Evolutionary conservation across 1,284 basidiomycete genomes (phyloP).

Genomic region (Cutaneotrichosporon arboriforme): DNA sequence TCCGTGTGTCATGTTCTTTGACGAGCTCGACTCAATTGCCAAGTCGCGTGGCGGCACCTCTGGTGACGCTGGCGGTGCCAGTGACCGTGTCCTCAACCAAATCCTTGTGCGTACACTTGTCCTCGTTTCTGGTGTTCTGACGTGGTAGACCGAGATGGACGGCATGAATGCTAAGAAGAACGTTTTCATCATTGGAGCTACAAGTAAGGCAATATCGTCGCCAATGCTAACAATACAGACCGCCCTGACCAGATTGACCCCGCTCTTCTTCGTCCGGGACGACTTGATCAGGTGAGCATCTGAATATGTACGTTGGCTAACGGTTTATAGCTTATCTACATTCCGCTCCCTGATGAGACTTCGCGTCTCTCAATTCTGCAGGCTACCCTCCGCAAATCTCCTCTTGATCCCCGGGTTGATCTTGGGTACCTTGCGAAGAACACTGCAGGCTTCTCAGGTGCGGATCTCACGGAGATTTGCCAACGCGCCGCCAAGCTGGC

Average conservation of each 20-base stretch:
- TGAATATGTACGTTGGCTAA: constrained; percentile 34
- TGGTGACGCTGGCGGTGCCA: constrained; percentile 84
- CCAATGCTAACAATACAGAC: constrained; percentile 47
- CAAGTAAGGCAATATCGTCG: constrained; percentile 50
- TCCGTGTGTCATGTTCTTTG: constrained; percentile 99
- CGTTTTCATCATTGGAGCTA: constrained; percentile 97
- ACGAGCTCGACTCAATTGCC: constrained; percentile 97
- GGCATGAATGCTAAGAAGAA: constrained; percentile 99
- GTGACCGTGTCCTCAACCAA: constrained; percentile 96
- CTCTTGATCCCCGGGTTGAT: constrained; percentile 79
- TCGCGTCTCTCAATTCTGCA: constrained; percentile 87
- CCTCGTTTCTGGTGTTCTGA: not conserved
- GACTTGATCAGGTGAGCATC: constrained; percentile 63
- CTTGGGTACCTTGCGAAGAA: constrained; percentile 82
- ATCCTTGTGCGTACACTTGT: constrained; percentile 55
- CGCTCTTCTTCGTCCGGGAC: constrained; percentile 93
- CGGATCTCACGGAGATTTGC: constrained; percentile 97
- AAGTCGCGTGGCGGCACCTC: constrained; percentile 79
- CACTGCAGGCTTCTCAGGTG: constrained; percentile 98
- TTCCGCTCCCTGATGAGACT: constrained; percentile 86
- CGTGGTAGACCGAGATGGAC: constrained; percentile 84
- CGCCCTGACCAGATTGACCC: constrained; percentile 98
- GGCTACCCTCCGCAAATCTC: constrained; percentile 88
- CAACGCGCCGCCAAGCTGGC: constrained; percentile 90
- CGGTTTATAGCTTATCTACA: constrained; percentile 75